Base-by-base conservation (phyloP, 2,329 filamentous ascomycete genomes). In the Myriosclerotinia scirpicola region DNA sequence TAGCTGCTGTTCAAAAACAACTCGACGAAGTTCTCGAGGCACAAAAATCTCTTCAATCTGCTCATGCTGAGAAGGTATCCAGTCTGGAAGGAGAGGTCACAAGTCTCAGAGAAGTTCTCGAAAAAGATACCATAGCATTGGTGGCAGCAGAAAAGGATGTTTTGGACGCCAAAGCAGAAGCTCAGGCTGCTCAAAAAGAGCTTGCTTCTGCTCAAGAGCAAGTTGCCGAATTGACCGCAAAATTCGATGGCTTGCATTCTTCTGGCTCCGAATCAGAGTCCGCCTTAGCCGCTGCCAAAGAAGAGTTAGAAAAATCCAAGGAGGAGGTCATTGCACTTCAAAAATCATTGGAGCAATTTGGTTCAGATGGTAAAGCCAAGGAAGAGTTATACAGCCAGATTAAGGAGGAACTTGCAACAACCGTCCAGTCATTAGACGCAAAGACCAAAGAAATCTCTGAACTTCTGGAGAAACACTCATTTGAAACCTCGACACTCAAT, bases 401-500 rank as follows among this genome's bases (percentile, higher is more conserved):
- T 22, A 69, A 75, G 64, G 65, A 69, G 11, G 74, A 77, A 42
- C 71, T 77, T 67, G 71, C 71, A 64, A 62, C 68, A 15, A 72
- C 73, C 8, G 48, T 65, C 5, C 70, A 75, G 63, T 67, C 61
- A n/a, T 65, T 77, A 12, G 74, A 77, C n/a, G 71, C 74, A 8
- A 76, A 76, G 67, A 69, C 68, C 15, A 71, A 73, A 52, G 75
- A 77, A 59, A 74, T 76, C 34, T 77, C 81, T 17, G 81, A 82
- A 73, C 76, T 87, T 68, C 82, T 86, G 75, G 76, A 80, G 60
- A 82, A 84, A 46, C 84, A 88, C 73, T 81, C 85, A 69, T 80
- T 83, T 70, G 84, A 86, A 73, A 66, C 36, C 15, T 63, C 65
- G 8, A 34, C 65, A 26, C 60, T 67, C 3, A 56, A 67, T 30